Base-by-base conservation (phyloP, 495 filamentous ascomycete species). In the Elaphomyces granulatus region DNA sequence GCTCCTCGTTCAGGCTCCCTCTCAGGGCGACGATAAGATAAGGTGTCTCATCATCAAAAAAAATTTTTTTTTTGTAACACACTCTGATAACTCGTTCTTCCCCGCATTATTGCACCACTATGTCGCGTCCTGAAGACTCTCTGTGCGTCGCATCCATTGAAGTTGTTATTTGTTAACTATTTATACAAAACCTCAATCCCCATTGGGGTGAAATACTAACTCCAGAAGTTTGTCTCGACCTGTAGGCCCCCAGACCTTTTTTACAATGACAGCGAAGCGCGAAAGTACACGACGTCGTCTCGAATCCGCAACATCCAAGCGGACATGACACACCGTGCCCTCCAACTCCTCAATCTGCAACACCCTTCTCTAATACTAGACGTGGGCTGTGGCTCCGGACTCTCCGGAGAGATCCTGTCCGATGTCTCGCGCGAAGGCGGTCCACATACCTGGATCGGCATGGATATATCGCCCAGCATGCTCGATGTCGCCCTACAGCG, bases 271-370 rank as follows among this genome's bases (percentile, higher is more conserved):
- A 70, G 72, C 66, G 86, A 93, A 66, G 86, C 90, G 10, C 79
- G 79, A 56, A 88, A 94, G 67, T 98, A 98, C 65, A 98, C 92
- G n/a, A 94, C 88, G 20, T 84, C 76, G 40, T 94, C 87, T 15
- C 86, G 90, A 40, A 96, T 98, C 53, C 80, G 86, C 50, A 83
- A 81, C 46, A 90, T 98, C 56, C 90, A 98, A 60, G 79, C 86
- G 10, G 72, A 77, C 38, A 98, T 98, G 90, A 92, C 90, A 20
- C 66, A 83, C 45, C 84, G 90, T 36, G 88, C 88, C 26, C 82
- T 98, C 45, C 74, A 84, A 43, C 82, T 98, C 26, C 83, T 98
- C 52, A 67, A 78, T 54, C 81, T 96, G 28, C 53, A 70, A n/a
- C 60, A 66, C 6, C 83, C 92, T 8, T 87, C 83, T 32, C 53